Evolutionary conservation across 176 grass and related monocot genomes (phyloP).

Genomic region (Leersia perrieri): DNA sequence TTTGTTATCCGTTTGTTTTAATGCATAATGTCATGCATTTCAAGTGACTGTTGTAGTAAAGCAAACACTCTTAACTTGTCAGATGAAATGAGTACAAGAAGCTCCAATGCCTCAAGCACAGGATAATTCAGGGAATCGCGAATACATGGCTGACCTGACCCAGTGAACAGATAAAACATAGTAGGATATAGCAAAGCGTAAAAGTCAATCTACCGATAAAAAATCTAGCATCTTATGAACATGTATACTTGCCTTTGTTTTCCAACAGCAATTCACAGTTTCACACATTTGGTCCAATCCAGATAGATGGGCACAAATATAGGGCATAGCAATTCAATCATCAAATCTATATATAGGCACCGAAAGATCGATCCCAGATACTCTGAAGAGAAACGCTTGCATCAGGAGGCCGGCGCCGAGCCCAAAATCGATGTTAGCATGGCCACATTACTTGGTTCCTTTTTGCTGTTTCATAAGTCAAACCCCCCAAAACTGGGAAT

Average conservation of each 20-base stretch:
- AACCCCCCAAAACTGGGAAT: not conserved
- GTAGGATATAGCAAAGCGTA: not conserved
- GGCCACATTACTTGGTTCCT: not conserved
- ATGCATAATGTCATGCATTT: not conserved
- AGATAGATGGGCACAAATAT: not conserved
- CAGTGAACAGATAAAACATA: not conserved
- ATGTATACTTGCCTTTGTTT: not conserved
- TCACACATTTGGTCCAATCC: not conserved
- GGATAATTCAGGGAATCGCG: not conserved
- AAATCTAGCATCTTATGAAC: not conserved
- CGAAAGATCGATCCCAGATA: not conserved
- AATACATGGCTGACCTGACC: not conserved
- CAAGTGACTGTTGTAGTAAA: not conserved
- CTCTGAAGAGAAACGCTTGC: not conserved
- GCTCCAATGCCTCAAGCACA: constrained; percentile 2
- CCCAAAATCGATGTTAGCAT: not conserved
- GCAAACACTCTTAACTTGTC: not conserved
- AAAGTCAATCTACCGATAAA: not conserved
- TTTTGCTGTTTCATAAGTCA: not conserved
- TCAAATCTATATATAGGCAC: not conserved
- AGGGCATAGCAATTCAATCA: not conserved
- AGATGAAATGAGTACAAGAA: not conserved
- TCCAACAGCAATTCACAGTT: not conserved
- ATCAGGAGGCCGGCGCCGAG: not conserved
- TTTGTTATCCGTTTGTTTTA: not conserved